Base-by-base conservation (phyloP, 495 filamentous ascomycete genomes). In the Xylaria longipes region DNA sequence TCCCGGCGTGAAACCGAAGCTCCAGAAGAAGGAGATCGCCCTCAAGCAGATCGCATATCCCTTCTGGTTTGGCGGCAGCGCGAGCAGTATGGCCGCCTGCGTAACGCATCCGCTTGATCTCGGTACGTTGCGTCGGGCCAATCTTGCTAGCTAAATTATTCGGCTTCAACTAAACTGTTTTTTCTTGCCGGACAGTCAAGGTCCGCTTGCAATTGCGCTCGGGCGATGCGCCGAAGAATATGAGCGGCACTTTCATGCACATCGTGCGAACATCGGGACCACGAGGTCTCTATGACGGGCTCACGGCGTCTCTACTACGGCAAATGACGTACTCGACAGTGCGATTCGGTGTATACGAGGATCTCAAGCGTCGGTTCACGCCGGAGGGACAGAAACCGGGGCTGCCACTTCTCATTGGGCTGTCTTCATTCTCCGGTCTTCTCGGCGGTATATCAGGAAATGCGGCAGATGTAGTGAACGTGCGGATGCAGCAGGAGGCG, bases 401-500 rank as follows among this genome's bases (percentile, higher is more conserved):
- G 4, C 85, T 97, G 58, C 83, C 89, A 1, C 86, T 89, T 25
- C 89, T 99, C 1, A 84, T 98, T 73, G 91, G 86, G 71, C 92
- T 98, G 77, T 91, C 95, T 66, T 91, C 88, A 15, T 84, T 87
- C 25, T 97, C 96, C 2, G 96, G 96, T 58, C 92, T 97, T 80
- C 82, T 97, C 5, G 96, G 96, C 69, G 96, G 96, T 31, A 79
- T 97, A 9, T 92, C 93, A 14, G 96, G 96, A 69, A 98, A 98
- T 81, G 93, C 94, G 0, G 95, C 95, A 69, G 96, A 99, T 78
- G 92, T 99, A 14, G 87, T 98, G 69, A 99, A 99, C 82, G 96
- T 99, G 52, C 94, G 96, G 73, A 99, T 99, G 96, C 96, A 99
- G 81, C 91, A 95, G 83, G 96, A 98, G 79, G 91, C 93, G 15